Evolutionary conservation across 306 rosid species (phyloP), one percentile per base, ranked within the genome.

Genomic region (Quercus dentata): DNA sequence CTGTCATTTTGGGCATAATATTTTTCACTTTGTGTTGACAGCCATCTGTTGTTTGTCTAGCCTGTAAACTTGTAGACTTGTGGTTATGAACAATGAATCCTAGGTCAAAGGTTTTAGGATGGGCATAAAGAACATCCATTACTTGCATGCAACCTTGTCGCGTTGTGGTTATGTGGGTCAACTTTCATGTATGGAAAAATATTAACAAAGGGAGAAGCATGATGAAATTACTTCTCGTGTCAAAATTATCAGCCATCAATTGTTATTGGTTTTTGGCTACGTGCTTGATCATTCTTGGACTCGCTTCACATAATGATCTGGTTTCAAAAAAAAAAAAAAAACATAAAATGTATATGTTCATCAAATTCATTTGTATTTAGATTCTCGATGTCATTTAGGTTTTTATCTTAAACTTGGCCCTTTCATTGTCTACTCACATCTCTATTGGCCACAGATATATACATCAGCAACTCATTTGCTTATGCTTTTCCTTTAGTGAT

Each of bases 181-280:
- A 74, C 64, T 71, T 62, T 75, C 75, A 71, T 41, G 78, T 64
- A 81, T 71, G 56, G 28, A 75, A 75, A 23, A 51, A 31, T 41
- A 54, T 20, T 74, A 28, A 74, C 46, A 9, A 4, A 20, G 19
- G 14, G 28, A 70, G 30, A 38, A 69, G 33, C 31, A 3, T 7
- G 74, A 64, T 17, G 70, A 28, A 64, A 64, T 64, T 17, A 18
- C 70, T 15, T 30, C 10, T 3, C 52, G 3, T 67, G 13, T 67
- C 51, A 30, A 30, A 31, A 30, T 59, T 55, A 5, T 19, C 33
- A 59, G n/a, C 27, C 17, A 73, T 52, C 69, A 28, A 56, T 33
- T 54, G 19, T 73, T 41, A 52, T 64, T 56, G 20, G 44, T 17
- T 64, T 64, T 4, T 27, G 15, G 9, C 3, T 27, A 59, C 1